Conservation (phyloP, 805 yeast species). For the Yamadazyma paraphyllophila region DNA sequence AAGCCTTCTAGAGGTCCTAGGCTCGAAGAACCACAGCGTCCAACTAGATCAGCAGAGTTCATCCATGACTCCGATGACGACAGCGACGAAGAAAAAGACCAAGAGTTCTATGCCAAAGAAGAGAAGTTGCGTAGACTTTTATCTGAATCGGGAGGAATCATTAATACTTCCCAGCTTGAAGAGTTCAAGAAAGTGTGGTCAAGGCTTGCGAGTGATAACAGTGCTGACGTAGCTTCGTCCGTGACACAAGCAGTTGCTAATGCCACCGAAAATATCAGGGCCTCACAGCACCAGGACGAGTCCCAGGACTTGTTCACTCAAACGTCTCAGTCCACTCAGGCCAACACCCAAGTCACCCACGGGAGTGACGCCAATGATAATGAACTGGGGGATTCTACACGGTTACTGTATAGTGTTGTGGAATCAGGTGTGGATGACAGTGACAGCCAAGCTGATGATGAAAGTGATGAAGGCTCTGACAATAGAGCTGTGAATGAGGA, state of each 20-base stretch:
- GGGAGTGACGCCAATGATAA: neutral
- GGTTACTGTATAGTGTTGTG: slow-evolving; percentile 5
- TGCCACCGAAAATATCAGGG: slow-evolving; percentile 13
- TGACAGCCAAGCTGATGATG: slow-evolving; percentile 18
- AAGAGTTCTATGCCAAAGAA: slow-evolving; percentile 56
- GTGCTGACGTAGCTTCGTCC: slow-evolving; percentile 9
- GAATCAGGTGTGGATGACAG: slow-evolving; percentile 3
- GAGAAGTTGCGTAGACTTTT: slow-evolving; percentile 43
- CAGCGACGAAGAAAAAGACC: slow-evolving; percentile 54
- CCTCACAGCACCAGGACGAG: slow-evolving; percentile 8
- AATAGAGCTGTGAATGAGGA: neutral
- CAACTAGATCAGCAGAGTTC: slow-evolving; percentile 49
- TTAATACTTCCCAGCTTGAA: slow-evolving; percentile 29
- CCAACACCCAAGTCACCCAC: neutral
- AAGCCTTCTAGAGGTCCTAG: slow-evolving; percentile 6
- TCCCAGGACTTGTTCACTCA: slow-evolving; percentile 1
- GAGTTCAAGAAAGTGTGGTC: slow-evolving; percentile 35
- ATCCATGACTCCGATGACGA: slow-evolving; percentile 65
- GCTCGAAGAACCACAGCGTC: slow-evolving; percentile 11
- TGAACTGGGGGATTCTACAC: slow-evolving; percentile 8
- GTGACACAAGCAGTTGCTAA: slow-evolving; percentile 11
- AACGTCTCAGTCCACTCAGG: neutral
- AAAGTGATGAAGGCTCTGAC: neutral
- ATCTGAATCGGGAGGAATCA: slow-evolving; percentile 36
- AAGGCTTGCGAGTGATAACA: slow-evolving; percentile 7